These are phyloP conservation scores for Coniosporium tulheliwenetii DNA, from an alignment of 2,329 filamentous ascomycete genomes.

Conservation along the genomic window DNA sequence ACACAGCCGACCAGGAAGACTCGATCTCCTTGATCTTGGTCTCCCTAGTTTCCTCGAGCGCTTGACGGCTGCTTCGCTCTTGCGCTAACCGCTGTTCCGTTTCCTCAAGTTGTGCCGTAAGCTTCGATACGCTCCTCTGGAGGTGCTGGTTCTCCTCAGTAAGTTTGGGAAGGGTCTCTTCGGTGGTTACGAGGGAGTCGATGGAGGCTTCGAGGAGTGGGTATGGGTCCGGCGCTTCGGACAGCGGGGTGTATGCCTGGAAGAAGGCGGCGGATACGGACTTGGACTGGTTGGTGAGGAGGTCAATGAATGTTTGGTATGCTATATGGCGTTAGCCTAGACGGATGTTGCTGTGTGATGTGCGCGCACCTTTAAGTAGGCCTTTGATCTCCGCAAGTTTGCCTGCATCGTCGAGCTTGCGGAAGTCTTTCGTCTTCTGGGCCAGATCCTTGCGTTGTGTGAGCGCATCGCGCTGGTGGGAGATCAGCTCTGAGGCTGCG, in stretches of 20 bases:
- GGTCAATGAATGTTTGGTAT: slow-evolving; percentile 94
- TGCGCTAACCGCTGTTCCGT: slow-evolving; percentile 65
- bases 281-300: slow-evolving; percentile 91
- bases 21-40: slow-evolving; percentile 78
- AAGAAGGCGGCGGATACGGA: slow-evolving; percentile 85
- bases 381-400: slow-evolving; percentile 84
- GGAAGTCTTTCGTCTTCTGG: slow-evolving; percentile 97
- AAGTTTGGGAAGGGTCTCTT: slow-evolving; percentile 82
- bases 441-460: slow-evolving; percentile 92
- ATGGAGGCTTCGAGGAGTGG: slow-evolving; percentile 91
- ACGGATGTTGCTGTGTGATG: background rate
- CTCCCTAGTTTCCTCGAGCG: slow-evolving; percentile 64
- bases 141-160: slow-evolving; percentile 78
- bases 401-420: slow-evolving; percentile 76
- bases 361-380: slow-evolving; percentile 57
- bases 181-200: slow-evolving; percentile 79
- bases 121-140: slow-evolving; percentile 58
- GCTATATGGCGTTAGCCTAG: slow-evolving; percentile 35
- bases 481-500: slow-evolving; percentile 86
- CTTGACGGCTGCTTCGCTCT: slow-evolving; percentile 57
- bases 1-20: slow-evolving; percentile 71
- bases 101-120: slow-evolving; percentile 71
- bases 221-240: slow-evolving; percentile 92
- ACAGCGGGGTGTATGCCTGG: slow-evolving; percentile 81
- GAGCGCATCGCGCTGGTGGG: slow-evolving; percentile 87